Evolutionary conservation across 176 grass and related monocot species (phyloP).

Genomic region (Alopecurus myosuroides): DNA sequence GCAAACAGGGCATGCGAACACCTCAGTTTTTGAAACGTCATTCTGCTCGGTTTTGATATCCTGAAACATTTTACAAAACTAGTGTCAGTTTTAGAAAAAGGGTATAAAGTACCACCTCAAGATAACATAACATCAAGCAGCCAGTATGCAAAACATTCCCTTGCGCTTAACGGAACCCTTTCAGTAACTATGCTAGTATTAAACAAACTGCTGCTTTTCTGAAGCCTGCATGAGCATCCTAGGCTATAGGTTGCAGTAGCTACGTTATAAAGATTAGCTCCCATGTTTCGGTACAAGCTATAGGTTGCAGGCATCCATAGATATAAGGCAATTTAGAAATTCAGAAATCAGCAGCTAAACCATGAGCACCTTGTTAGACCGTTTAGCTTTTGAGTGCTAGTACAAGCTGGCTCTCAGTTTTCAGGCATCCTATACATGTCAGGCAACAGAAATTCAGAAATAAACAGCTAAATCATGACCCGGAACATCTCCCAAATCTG

Average conservation of each 20-base stretch:
- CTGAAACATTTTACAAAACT: conserved; percentile 1
- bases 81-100: not conserved
- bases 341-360: not conserved
- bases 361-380: not conserved
- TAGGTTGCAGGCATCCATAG: not conserved
- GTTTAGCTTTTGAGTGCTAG: not conserved
- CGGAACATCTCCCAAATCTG: not conserved
- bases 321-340: not conserved
- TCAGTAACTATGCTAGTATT: not conserved
- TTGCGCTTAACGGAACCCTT: not conserved
- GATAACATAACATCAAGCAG: not conserved
- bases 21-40: conserved; percentile 27
- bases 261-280: not conserved
- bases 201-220: not conserved
- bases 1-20: conserved; percentile 90
- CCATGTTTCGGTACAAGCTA: not conserved
- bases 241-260: not conserved
- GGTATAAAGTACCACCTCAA: not conserved
- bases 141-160: not conserved
- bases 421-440: not conserved
- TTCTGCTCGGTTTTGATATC: conserved; percentile 33
- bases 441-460: not conserved
- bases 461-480: not conserved
- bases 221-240: not conserved
- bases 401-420: not conserved